A percentile compares a stretch with the other conserved stretches of the same genome.
These are phyloP conservation scores for Aspergillus ostianus DNA, from an alignment of 495 filamentous ascomycete species.

Conservation along the genomic window DNA sequence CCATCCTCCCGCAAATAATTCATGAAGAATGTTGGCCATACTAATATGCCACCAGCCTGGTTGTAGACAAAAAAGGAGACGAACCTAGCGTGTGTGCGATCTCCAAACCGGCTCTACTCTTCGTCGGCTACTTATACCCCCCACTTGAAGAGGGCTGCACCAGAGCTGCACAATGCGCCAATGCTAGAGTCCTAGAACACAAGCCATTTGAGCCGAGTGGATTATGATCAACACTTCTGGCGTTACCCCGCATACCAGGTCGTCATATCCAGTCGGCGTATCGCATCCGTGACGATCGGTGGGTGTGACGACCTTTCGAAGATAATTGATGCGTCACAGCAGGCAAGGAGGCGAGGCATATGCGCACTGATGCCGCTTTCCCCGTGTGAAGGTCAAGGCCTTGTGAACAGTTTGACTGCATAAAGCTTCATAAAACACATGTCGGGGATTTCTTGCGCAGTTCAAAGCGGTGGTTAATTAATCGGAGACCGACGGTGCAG, in stretches of 20 bases:
- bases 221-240: not conserved
- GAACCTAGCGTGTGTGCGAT: too few relatives aligned
- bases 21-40: not conserved
- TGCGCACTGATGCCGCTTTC: not conserved
- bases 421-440: not conserved
- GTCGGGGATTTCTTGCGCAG: too few relatives aligned
- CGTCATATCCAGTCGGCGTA: not conserved
- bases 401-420: not conserved
- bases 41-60: not conserved
- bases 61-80: not conserved
- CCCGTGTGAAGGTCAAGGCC: not conserved
- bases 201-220: not conserved
- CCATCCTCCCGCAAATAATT: not conserved
- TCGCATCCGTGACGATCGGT: too few relatives aligned
- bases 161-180: not conserved
- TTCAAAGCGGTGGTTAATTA: not conserved
- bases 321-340: not conserved
- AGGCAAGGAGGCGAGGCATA: not conserved
- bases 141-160: too few relatives aligned
- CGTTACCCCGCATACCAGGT: not conserved
- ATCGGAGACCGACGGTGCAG: not conserved
- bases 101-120: too few relatives aligned
- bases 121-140: not conserved
- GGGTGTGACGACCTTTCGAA: too few relatives aligned
- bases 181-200: not conserved